These are phyloP conservation scores for Backusella macrospora DNA, from an alignment of 192 early-diverging fungal species.

Conservation along the genomic window DNA sequence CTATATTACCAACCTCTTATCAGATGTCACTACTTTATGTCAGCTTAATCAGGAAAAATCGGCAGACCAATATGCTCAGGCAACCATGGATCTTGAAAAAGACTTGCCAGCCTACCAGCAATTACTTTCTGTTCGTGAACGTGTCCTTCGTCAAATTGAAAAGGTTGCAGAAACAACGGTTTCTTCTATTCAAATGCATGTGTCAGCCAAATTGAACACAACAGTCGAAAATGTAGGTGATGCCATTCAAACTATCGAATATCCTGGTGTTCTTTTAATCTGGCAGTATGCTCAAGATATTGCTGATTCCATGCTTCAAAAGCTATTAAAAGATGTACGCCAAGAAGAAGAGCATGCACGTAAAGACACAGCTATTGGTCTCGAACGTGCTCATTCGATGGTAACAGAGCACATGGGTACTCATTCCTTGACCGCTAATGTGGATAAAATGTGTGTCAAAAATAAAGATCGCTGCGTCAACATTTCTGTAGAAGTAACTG, in stretches of 20 bases:
- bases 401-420: conserved; percentile 41
- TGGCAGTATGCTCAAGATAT: conserved; percentile 89
- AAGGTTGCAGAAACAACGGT: conserved; percentile 62
- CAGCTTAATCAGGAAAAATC: conserved; percentile 70
- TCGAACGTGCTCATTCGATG: conserved; percentile 46
- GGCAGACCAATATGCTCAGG: conserved; percentile 59
- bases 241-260: conserved; percentile 70
- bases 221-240: conserved; percentile 72
- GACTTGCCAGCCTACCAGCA: conserved; percentile 75
- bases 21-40: conserved; percentile 75
- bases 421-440: conserved; percentile 26
- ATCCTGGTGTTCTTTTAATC: conserved; percentile 77
- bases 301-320: conserved; percentile 66
- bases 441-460: conserved; percentile 30
- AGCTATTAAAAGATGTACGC: conserved; percentile 63
- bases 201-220: conserved; percentile 41
- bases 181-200: conserved; percentile 52
- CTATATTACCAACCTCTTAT: conserved; percentile 85
- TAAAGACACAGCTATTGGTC: conserved; percentile 40
- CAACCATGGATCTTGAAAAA: conserved; percentile 63
- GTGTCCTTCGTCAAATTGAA: conserved; percentile 67
- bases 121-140: conserved; percentile 72
- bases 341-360: conserved; percentile 62
- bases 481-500: conserved; percentile 36
- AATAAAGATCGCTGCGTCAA: conserved; percentile 25